Base-by-base conservation (phyloP, 805 yeast genomes). In the Monosporozyma siamensis region DNA sequence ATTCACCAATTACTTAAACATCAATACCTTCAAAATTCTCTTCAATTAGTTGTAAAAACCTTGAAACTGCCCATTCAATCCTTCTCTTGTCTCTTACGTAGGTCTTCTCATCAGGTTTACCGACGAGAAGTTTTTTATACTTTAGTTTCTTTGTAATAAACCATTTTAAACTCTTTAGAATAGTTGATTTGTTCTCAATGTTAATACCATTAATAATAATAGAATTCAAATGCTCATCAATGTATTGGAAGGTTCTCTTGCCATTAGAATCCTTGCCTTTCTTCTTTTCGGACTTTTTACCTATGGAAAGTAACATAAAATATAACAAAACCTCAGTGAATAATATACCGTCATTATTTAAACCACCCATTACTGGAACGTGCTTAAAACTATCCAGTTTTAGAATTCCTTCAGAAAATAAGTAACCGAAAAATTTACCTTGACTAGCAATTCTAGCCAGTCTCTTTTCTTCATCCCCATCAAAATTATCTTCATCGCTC, bases 361-460 rank as follows among this genome's bases (percentile, higher is more conserved):
- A 64, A 0, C 79, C 75, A 0, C 87, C 75, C 44, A 89, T 61
- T 45, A 89, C 80, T 50, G 90, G 83, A 25, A 85, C 74, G 6
- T 78, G 78, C 49, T 82, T 76, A 49, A 92, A 69, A 2, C 83
- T 63, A 54, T 85, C 89, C 38, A 92, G 66, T 3, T 87, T 78
- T 46, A 90, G 66, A 0, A 80, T 71, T 1, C 83, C 85, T 52
- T 84, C 87, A 2, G 83, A 78, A 14, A 89, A 72, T 35, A 92
- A 57, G 39, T 66, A 68, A 0, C 95, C 97, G 54, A 76, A 92
- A 49, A 92, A 78, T 45, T 86, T 71, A 3, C 95, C 97, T 49
- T 80, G 67, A 50, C 85, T 86, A 36, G 83, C 70, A 18, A 80
- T 68, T 49, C 75, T 75, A 50, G 74, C 75, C 27, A 84, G 58